Evolutionary conservation across 2,329 filamentous ascomycete genomes (phyloP), one percentile per base, ranked within the genome.

Genomic region (Amauroascus niger): DNA sequence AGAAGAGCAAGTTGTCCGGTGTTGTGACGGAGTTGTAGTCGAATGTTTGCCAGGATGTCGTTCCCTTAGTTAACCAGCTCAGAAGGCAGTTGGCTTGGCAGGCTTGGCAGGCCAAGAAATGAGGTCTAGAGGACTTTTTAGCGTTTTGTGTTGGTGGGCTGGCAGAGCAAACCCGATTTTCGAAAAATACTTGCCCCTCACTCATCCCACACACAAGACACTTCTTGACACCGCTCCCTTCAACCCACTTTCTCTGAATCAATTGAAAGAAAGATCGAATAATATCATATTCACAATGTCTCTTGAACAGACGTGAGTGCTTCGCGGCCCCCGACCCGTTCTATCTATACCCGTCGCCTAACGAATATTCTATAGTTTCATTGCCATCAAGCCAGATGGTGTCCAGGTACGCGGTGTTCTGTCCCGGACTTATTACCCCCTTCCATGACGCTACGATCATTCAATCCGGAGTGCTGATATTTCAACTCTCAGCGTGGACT

Each of bases 311-410:
- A 50, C 48, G 48, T 50, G 37, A 50, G 48, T 33, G 33, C n/a
- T n/a, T n/a, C n/a, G n/a, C n/a, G n/a, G n/a, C n/a, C n/a, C n/a
- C n/a, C n/a, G n/a, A n/a, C n/a, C n/a, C n/a, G n/a, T n/a, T n/a
- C n/a, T n/a, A n/a, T n/a, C n/a, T n/a, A n/a, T 16, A 46, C 20
- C 26, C 39, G 44, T 14, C 26, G 28, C 14, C 37, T 40, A 40
- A 40, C 16, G 5, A n/a, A n/a, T 6, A 18, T 16, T 40, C 28
- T 37, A 8, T 69, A 97, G 91, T 80, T 97, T 97, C 87, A 97
- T 97, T 82, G 93, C 93, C 73, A 88, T 98, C 83, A 98, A 98
- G 89, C 93, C 91, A 67, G 93, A 97, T 79, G 93, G 93, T 75
- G 93, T 97, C 78, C 93, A 96, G 85, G 89, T 95, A 84, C 65